Conservation (phyloP, 768 basidiomycete genomes). For the Auriscalpium orientale region DNA sequence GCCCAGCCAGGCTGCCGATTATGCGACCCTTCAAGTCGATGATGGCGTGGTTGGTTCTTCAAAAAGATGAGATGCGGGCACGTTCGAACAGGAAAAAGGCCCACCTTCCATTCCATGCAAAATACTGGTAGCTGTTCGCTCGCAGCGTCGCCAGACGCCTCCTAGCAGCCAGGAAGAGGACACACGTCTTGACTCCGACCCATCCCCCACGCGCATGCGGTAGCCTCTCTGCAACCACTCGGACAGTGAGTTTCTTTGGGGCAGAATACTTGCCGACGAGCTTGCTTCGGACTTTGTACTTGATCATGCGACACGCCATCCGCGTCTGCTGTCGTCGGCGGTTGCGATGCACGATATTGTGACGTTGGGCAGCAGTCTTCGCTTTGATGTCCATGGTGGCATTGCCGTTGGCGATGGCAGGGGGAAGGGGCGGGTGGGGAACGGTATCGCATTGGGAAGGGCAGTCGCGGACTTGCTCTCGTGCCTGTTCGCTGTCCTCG, state of each 20-base stretch:
- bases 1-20: neutral
- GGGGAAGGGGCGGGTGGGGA: neutral
- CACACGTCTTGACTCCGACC: neutral
- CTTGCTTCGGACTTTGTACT: neutral
- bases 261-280: neutral
- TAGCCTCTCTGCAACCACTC: neutral
- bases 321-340: neutral
- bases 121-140: neutral
- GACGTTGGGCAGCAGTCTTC: neutral
- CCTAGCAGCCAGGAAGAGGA: neutral
- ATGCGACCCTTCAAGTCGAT: neutral
- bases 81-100: neutral
- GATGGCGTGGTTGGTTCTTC: neutral
- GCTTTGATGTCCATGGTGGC: neutral
- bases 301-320: neutral
- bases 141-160: neutral
- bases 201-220: neutral
- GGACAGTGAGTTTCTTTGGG: neutral
- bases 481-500: neutral
- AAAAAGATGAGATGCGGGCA: neutral
- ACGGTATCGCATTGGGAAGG: neutral
- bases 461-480: neutral
- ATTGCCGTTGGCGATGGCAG: neutral
- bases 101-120: neutral
- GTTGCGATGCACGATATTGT: neutral